phyloP scores from a whole-genome alignment of 495 filamentous ascomycete species.

The Aspergillus campestris region DNA sequence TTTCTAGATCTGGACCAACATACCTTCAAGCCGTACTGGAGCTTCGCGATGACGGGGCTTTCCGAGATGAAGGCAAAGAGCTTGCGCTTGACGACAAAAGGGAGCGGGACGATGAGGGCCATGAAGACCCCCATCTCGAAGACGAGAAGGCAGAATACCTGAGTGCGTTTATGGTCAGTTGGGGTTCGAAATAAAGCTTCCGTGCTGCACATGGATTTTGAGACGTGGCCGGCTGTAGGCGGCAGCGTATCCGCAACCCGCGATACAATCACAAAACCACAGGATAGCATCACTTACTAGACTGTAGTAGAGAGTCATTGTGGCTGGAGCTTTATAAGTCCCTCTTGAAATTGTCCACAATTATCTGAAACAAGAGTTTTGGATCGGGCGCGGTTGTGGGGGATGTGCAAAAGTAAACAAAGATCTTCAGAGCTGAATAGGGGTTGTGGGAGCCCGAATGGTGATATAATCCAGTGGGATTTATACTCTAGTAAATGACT shows the following conservation, averaged over 20 bases:
- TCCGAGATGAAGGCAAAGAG: slow-evolving; percentile 92
- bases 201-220: neutral
- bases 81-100: slow-evolving; percentile 76
- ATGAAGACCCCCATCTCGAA: slow-evolving; percentile 91
- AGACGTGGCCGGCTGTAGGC: slow-evolving; percentile 6
- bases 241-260: neutral
- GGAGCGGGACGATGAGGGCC: slow-evolving; percentile 83
- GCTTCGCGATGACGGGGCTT: slow-evolving; percentile 68
- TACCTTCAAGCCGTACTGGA: slow-evolving; percentile 76
- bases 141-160: slow-evolving; percentile 92
- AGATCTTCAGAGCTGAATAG: neutral
- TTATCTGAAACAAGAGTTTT: too few species aligned
- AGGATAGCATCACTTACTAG: slow-evolving; percentile 56
- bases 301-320: slow-evolving; percentile 98
- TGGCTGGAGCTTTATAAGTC: slow-evolving; percentile 23
- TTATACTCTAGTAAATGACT: neutral
- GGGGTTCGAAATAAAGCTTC: neutral
- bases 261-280: neutral
- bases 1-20: neutral
- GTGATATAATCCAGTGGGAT: slow-evolving; percentile 2
- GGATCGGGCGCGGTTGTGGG: neutral
- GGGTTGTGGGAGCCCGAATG: neutral
- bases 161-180: slow-evolving; percentile 6
- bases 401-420: slow-evolving; percentile 12
- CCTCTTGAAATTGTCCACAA: too few species aligned